Evolutionary conservation across 495 filamentous ascomycete genomes (phyloP).

Genomic region (Collariella sp.): DNA sequence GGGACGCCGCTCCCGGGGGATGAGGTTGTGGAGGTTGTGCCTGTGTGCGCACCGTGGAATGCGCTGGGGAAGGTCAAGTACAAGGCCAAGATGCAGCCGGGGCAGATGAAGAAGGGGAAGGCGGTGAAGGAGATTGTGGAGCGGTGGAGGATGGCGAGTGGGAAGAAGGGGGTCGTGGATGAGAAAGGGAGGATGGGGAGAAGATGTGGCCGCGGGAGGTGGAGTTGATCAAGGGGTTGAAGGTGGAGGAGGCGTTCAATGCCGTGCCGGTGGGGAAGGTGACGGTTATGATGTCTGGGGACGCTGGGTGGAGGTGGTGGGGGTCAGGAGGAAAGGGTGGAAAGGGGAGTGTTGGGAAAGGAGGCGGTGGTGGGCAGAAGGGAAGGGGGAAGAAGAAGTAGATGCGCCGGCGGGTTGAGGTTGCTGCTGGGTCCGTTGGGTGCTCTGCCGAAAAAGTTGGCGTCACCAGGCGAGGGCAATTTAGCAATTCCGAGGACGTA

Average conservation of each 20-base stretch:
- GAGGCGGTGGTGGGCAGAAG: conserved; percentile 9
- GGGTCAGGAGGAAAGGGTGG: conserved; percentile 33
- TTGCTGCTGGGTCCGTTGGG: too few relatives aligned
- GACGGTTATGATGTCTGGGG: conserved; percentile 61
- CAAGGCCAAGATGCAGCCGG: conserved; percentile 87
- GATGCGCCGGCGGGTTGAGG: too few relatives aligned
- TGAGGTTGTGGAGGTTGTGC: conserved; percentile 81
- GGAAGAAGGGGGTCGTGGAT: conserved; percentile 50
- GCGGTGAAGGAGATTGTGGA: conserved; percentile 80
- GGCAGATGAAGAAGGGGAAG: conserved; percentile 85
- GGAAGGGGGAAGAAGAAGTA: conserved; percentile 5
- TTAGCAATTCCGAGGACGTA: too few relatives aligned
- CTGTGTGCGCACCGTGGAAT: conserved; percentile 83
- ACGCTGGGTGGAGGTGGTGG: conserved; percentile 39
- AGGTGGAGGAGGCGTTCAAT: conserved; percentile 73
- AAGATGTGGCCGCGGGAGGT: conserved; percentile 73
- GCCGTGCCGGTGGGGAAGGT: conserved; percentile 78
- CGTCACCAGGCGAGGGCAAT: too few relatives aligned
- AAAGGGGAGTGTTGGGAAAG: conserved; percentile 31
- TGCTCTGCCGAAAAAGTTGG: too few relatives aligned
- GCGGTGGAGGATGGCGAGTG: conserved; percentile 59
- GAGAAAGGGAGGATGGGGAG: conserved; percentile 54
- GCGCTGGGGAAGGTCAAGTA: conserved; percentile 75
- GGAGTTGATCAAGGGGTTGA: conserved; percentile 71
- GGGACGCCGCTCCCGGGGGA: conserved; percentile 73